Percentiles rank a stretch among this genome's conserved stretches.
These are phyloP conservation scores for Phytophthora meadii DNA, from an alignment of 352 stramenopile species.

Conservation along the genomic window DNA sequence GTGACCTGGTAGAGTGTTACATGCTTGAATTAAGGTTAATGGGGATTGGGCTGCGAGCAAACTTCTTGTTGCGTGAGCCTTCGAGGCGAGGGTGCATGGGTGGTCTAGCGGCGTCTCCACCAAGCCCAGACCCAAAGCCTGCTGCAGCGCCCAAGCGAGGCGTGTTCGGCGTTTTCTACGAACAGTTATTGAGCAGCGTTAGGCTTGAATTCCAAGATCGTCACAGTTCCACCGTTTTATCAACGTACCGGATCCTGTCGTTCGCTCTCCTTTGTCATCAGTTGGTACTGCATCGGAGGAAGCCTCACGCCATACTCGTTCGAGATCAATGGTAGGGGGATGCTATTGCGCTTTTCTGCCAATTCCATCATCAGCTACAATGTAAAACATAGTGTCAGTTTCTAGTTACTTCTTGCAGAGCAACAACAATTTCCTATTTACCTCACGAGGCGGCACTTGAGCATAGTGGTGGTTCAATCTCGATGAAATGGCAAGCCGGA, in stretches of 20 bases:
- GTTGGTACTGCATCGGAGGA: conserved; percentile 70
- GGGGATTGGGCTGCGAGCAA: conserved; percentile 65
- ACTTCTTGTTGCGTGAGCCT: conserved; percentile 81
- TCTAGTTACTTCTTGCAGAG: conserved; percentile 1
- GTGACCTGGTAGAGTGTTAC: too few relatives aligned
- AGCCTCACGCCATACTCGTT: conserved; percentile 87
- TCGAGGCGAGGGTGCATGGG: conserved; percentile 56
- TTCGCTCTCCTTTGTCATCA: conserved; percentile 78
- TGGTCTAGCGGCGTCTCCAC: conserved; percentile 33
- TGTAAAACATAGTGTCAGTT: conserved; percentile 8
- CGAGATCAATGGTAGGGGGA: conserved; percentile 78
- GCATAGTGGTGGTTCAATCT: conserved; percentile 84
- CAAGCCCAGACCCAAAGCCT: conserved; percentile 24
- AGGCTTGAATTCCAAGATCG: neutral
- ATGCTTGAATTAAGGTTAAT: conserved; percentile 58
- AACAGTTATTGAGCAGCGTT: neutral
- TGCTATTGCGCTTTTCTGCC: conserved; percentile 82
- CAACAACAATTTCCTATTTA: conserved; percentile 18
- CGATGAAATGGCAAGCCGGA: conserved; percentile 79
- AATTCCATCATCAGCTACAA: conserved; percentile 87
- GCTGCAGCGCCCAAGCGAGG: conserved; percentile 24
- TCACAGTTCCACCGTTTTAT: neutral
- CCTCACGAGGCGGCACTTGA: conserved; percentile 76
- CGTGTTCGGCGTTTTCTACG: conserved; percentile 44
- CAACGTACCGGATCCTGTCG: conserved; percentile 57